phyloP scores from a whole-genome alignment of 441 rosid species.

The Syzygium malaccense region DNA sequence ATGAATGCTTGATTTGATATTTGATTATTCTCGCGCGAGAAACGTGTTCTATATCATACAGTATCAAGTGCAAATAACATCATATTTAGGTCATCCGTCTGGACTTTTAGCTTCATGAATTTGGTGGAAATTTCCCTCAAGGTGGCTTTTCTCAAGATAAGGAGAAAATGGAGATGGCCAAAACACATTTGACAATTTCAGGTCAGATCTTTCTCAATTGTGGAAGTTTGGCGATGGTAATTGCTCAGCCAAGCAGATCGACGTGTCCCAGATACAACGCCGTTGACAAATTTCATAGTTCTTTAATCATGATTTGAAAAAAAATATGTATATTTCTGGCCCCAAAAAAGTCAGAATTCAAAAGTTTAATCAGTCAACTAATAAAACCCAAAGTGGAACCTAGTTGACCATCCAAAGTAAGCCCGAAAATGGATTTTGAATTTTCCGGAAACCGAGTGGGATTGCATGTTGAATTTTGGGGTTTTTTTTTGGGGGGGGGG shows the following conservation, averaged over 20 bases:
- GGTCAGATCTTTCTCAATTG: not conserved
- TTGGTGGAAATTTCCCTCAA: not conserved
- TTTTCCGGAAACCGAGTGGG: not conserved
- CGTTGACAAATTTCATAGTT: not conserved
- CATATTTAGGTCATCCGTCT: not conserved
- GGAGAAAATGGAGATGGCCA: not conserved
- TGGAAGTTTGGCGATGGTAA: not conserved
- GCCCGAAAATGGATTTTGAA: not conserved
- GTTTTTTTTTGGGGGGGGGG: not conserved
- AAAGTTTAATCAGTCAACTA: not conserved
- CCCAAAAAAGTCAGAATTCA: not conserved
- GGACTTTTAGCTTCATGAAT: not conserved
- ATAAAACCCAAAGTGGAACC: not conserved
- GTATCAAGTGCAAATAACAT: not conserved
- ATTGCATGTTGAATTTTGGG: not conserved
- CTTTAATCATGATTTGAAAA: not conserved
- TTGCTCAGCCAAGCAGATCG: not conserved
- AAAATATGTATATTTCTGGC: not conserved
- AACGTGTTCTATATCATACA: not conserved
- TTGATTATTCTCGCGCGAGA: accelerated
- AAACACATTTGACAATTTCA: not conserved
- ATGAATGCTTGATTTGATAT: not conserved
- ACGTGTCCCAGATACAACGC: not conserved
- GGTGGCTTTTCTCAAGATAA: not conserved
- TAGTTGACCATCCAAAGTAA: not conserved